Conservation (phyloP, 352 stramenopile species). For the Globisporangium cederbergense region DNA sequence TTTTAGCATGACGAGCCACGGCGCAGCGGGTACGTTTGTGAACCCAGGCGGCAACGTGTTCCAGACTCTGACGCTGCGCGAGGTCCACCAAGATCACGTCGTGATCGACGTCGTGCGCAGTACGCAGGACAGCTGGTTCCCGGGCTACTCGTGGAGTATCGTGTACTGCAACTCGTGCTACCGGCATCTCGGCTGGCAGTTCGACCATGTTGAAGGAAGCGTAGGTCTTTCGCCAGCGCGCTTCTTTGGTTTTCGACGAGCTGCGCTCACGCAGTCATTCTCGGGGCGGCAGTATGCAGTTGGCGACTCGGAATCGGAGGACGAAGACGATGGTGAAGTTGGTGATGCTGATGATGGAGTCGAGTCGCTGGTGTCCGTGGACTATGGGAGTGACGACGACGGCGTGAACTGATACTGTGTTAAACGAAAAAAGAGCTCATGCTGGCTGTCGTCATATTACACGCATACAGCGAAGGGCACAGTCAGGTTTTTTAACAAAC, state of each 20-base stretch:
- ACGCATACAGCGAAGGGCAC: not conserved
- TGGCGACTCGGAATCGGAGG: constrained; percentile 1
- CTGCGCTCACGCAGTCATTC: constrained; percentile 42
- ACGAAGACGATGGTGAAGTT: not conserved
- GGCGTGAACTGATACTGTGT: not conserved
- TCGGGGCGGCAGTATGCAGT: constrained; percentile 5
- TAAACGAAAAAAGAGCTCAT: not conserved
- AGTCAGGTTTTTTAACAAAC: not conserved
- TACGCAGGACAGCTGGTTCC: constrained; percentile 76
- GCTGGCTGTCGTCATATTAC: not conserved
- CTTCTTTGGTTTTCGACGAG: constrained; percentile 73
- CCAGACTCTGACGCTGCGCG: constrained; percentile 73
- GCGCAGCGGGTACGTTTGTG: constrained; percentile 69
- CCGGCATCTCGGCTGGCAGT: constrained; percentile 76
- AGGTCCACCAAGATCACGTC: constrained; percentile 41
- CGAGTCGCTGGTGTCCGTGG: constrained; percentile 3
- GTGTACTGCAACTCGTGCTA: constrained; percentile 66
- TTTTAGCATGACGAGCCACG: constrained; percentile 69
- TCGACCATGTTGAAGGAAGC: constrained; percentile 32
- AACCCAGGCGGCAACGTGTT: constrained; percentile 76
- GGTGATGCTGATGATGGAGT: not conserved
- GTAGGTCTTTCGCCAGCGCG: constrained; percentile 19
- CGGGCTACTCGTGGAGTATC: constrained; percentile 79
- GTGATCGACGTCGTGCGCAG: constrained; percentile 43
- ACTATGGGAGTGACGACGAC: constrained; percentile 3